Evolutionary conservation across 768 basidiomycete species (phyloP), one percentile per base, ranked within the genome.

Genomic region (Lactarius sp.): DNA sequence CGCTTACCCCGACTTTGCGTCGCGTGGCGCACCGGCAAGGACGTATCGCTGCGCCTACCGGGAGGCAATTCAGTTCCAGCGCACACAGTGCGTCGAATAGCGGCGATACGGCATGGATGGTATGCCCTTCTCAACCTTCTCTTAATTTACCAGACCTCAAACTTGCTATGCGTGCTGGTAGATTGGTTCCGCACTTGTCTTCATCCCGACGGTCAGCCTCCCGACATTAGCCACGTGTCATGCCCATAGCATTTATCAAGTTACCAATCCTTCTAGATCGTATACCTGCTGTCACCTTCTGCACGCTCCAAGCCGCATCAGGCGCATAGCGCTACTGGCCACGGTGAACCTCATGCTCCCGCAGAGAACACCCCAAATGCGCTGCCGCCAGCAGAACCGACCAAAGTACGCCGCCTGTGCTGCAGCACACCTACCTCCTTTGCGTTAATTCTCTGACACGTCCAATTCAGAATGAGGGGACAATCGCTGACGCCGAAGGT

Each of bases 261-360:
- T 27, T 27, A 27, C 27, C 27, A 27, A 27, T 27, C 22, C 16
- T 31, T 50, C 27, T 42, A 68, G 66, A 60, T 69, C 3, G 52
- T 39, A 22, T 65, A 67, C 53, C 52, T 68, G 47, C 37, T 68
- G 4, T 69, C 68, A 39, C 68, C 68, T 16, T 68, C 59, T 41
- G 59, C 66, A 31, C 66, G 55, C 16, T 54, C 53, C n/a, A 56
- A 60, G n/a, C 46, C 56, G 22, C 67, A 68, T 41, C 36, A 65
- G 16, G 80, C 81, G 22, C 83, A 82, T 73, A 80, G 80, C 71
- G 81, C 81, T 54, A 77, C 81, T 64, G 78, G 82, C 59, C 83
- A 83, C 70, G 81, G 78, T 65, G 79, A 79, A 69, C 80, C 83
- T 70, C 78, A 77, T 66, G 78, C 77, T 50, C 77, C 78, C 65